These are phyloP conservation scores for Solanum gandarillasii DNA, from an alignment of 257 asterid species.

Conservation along the genomic window DNA sequence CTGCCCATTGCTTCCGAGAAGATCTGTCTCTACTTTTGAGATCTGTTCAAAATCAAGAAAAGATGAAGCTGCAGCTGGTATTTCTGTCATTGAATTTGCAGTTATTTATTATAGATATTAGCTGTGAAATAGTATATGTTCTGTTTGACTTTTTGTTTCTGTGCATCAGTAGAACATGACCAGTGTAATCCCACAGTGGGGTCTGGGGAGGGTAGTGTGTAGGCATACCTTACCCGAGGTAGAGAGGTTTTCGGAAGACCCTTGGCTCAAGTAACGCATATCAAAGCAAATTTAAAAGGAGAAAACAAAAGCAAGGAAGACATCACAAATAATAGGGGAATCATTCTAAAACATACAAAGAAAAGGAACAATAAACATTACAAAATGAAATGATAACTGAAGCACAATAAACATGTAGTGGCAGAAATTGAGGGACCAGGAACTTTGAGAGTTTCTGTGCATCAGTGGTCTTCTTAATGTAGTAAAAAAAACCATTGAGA, in stretches of 20 bases:
- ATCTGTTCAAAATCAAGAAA: constrained; percentile 81
- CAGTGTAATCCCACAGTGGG: neutral
- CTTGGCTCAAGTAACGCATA: neutral
- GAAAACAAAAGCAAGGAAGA: neutral
- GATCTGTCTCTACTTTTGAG: constrained; percentile 68
- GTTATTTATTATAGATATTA: neutral
- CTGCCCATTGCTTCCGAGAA: constrained; percentile 63
- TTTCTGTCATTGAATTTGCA: neutral
- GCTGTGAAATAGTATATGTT: neutral
- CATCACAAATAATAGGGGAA: neutral
- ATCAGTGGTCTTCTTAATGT: neutral
- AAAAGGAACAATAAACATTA: neutral
- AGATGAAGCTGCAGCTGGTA: constrained; percentile 85
- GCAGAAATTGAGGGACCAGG: neutral
- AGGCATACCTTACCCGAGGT: neutral
- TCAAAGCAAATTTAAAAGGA: neutral
- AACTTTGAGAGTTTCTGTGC: neutral
- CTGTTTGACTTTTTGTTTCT: neutral
- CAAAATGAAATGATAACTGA: neutral
- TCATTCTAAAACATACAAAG: neutral
- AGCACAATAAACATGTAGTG: neutral
- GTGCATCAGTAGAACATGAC: neutral
- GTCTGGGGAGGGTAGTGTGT: neutral
- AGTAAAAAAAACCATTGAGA: neutral
- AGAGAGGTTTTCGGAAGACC: neutral